phyloP scores from a whole-genome alignment of 2,329 filamentous ascomycete genomes.

The Nemania diffusa region DNA sequence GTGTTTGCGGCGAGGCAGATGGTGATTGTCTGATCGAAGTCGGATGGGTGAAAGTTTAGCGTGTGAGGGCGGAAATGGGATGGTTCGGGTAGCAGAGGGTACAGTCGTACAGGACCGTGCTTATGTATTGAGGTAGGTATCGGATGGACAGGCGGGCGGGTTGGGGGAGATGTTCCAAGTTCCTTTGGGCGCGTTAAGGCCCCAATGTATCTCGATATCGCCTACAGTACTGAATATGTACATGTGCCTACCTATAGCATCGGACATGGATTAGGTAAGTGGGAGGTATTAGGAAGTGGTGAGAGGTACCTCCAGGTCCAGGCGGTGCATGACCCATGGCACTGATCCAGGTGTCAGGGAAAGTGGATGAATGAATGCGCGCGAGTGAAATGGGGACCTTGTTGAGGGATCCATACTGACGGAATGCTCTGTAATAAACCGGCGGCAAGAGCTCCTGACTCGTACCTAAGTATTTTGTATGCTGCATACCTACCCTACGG shows the following conservation, averaged over 20 bases:
- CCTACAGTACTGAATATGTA: no score
- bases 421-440: conserved; percentile 30
- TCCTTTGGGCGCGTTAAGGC: background rate
- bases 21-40: background rate
- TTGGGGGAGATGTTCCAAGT: background rate
- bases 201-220: background rate
- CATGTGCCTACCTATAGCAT: no score
- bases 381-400: conserved; percentile 8
- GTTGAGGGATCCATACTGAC: conserved; percentile 26
- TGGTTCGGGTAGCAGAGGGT: conserved; percentile 11
- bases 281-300: background rate
- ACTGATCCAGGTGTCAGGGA: conserved; percentile 17
- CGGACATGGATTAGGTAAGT: no score
- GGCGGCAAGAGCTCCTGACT: conserved; percentile 31
- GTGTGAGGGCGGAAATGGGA: conserved; percentile 6
- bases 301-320: no score
- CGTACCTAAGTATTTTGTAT: conserved; percentile 1
- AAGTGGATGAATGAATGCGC: conserved; percentile 15
- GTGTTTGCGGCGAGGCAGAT: conserved; percentile 7
- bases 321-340: conserved; percentile 6
- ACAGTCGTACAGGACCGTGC: conserved; percentile 6
- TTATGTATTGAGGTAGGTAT: conserved; percentile 9
- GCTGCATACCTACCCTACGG: background rate
- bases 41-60: conserved; percentile 3
- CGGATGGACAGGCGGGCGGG: background rate